phyloP scores from a whole-genome alignment of 768 basidiomycete species.

The Mycena metata region DNA sequence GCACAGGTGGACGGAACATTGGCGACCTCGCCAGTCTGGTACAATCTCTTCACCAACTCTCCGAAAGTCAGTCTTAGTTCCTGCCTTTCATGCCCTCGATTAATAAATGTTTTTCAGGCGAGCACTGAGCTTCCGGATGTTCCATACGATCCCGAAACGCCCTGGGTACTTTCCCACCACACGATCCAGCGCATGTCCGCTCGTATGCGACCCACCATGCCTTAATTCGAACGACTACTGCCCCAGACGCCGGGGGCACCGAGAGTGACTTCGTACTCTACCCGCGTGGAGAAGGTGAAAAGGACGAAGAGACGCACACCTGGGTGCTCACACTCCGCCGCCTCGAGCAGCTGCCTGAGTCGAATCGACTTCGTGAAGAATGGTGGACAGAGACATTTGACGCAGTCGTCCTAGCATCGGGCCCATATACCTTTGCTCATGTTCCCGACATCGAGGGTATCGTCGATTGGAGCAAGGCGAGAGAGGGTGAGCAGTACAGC shows the following conservation, averaged over 20 bases:
- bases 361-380: conserved; percentile 31
- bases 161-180: conserved; percentile 24
- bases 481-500: conserved; percentile 33
- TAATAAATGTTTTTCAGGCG: neutral
- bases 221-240: conserved; percentile 30
- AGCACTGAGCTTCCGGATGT: conserved; percentile 34
- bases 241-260: conserved; percentile 23
- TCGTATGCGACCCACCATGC: conserved; percentile 30
- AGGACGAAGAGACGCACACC: conserved; percentile 33
- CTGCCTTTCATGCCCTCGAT: neutral
- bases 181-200: conserved; percentile 27
- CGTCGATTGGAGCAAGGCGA: conserved; percentile 42
- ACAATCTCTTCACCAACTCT: conserved; percentile 24
- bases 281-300: conserved; percentile 53
- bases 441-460: conserved; percentile 49
- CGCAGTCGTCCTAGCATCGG: conserved; percentile 48
- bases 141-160: conserved; percentile 15
- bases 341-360: conserved; percentile 33
- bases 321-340: conserved; percentile 40
- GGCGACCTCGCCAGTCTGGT: conserved; percentile 31
- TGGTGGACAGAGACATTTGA: conserved; percentile 49
- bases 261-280: conserved; percentile 46
- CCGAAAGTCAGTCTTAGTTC: conserved; percentile 8
- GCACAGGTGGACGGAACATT: conserved; percentile 23
- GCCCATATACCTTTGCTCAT: conserved; percentile 45